Percentiles rank a stretch among this genome's conserved stretches.
Conservation (phyloP, 495 filamentous ascomycete genomes). For the Talaromyces adpressus region DNA sequence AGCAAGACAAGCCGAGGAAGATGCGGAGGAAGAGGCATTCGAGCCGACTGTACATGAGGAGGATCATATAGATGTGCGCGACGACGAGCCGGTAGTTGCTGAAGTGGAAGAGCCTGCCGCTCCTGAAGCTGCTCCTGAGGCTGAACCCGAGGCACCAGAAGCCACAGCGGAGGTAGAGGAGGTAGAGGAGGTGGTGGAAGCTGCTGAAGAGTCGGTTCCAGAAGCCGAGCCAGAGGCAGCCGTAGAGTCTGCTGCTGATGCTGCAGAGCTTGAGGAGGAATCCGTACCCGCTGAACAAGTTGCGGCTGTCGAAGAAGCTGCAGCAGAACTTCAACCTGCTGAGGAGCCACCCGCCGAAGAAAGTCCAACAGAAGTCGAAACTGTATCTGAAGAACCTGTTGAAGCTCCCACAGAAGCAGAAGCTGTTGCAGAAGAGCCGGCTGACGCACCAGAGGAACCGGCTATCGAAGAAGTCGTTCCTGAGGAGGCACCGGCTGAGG, state of each 20-base stretch:
- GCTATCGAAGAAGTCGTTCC: not conserved
- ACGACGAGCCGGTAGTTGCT: not conserved
- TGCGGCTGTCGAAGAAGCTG: not conserved
- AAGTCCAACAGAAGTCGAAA: not conserved
- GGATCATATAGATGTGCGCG: slow-evolving; percentile 1
- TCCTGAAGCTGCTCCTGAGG: not conserved
- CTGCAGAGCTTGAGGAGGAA: not conserved
- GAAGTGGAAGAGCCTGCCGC: not conserved
- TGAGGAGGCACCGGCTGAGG: not conserved
- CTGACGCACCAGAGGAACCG: not conserved
- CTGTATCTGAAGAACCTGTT: not conserved
- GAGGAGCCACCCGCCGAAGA: not conserved
- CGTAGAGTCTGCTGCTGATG: not conserved
- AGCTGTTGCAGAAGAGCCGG: slow-evolving; percentile 3
- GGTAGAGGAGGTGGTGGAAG: not conserved
- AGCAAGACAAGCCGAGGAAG: slow-evolving; percentile 14
- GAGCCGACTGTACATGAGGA: slow-evolving; percentile 4
- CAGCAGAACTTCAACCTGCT: not conserved
- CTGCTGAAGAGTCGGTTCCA: not conserved
- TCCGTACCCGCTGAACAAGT: not conserved
- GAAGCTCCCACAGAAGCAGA: not conserved
- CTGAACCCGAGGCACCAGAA: not conserved
- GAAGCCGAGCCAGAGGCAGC: not conserved
- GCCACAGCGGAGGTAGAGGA: not conserved
- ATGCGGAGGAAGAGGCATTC: slow-evolving; percentile 9